phyloP scores from a whole-genome alignment of 306 rosid species.

The Fragaria vesca region DNA sequence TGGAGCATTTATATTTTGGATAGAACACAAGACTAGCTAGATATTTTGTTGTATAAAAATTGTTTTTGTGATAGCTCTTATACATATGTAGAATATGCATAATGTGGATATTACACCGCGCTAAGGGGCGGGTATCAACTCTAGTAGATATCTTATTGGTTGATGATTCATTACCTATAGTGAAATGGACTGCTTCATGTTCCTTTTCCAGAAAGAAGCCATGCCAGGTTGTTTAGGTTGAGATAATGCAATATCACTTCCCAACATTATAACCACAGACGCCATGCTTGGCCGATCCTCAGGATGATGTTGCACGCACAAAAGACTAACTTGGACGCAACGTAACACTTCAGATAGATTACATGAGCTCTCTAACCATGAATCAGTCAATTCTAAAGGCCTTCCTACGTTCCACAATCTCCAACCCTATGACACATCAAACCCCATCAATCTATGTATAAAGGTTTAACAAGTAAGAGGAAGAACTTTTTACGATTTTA shows the following conservation, averaged over 20 bases:
- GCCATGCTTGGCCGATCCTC: slow-evolving; percentile 59
- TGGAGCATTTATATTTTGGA: too few species aligned
- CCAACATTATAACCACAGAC: slow-evolving; percentile 42
- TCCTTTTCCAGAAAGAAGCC: slow-evolving; percentile 23
- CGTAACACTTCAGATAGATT: slow-evolving; percentile 20
- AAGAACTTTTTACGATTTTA: neutral
- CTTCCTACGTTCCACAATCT: slow-evolving; percentile 30
- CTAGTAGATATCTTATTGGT: slow-evolving; percentile 16
- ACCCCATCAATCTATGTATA: neutral
- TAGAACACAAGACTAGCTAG: too few species aligned
- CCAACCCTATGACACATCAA: slow-evolving; percentile 31
- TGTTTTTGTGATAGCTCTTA: too few species aligned
- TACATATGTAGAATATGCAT: too few species aligned
- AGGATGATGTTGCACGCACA: slow-evolving; percentile 46
- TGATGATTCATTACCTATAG: slow-evolving; percentile 12
- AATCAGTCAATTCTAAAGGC: slow-evolving; percentile 32
- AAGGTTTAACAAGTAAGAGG: neutral
- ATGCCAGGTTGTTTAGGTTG: slow-evolving; percentile 48
- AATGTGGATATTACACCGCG: too few species aligned
- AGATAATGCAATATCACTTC: slow-evolving; percentile 36
- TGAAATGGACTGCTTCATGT: neutral
- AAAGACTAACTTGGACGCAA: slow-evolving; percentile 46
- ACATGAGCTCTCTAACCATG: slow-evolving; percentile 17
- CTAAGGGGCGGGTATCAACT: too few species aligned
- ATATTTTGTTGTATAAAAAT: too few species aligned